A percentile compares a stretch with the other conserved stretches of the same genome.
Conservation (phyloP, 2,329 filamentous ascomycete genomes). For the Trichoderma guizhouense region DNA sequence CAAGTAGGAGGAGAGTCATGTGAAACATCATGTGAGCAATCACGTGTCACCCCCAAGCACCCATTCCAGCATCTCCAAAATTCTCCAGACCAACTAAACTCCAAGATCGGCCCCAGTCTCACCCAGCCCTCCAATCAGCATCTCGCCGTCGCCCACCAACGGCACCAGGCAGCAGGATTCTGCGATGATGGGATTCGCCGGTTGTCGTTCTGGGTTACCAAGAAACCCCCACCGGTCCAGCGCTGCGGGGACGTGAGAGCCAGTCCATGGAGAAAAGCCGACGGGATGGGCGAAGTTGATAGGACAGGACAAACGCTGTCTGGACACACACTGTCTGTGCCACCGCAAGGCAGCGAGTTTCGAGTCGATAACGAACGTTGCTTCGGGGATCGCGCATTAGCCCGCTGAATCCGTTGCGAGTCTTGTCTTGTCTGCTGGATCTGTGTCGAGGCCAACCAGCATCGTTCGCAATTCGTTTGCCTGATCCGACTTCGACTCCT, state of each 20-base stretch:
- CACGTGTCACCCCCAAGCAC: neutral
- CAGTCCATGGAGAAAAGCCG: neutral
- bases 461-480: neutral
- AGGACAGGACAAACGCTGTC: neutral
- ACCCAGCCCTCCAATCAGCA: slow-evolving; percentile 15
- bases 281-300: neutral
- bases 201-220: neutral
- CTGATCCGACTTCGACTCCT: neutral
- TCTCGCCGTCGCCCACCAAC: neutral
- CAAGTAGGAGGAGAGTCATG: neutral
- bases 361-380: slow-evolving; percentile 3
- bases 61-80: neutral
- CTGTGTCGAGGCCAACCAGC: neutral
- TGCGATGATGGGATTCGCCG: slow-evolving; percentile 2
- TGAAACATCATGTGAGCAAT: neutral
- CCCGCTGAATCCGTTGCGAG: neutral
- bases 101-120: slow-evolving; percentile 5
- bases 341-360: slow-evolving; percentile 16
- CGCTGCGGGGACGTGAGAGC: slow-evolving; percentile 9
- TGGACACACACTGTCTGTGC: slow-evolving; percentile 5
- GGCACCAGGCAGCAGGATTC: slow-evolving; percentile 20
- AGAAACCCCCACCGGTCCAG: neutral
- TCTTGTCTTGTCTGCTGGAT: neutral
- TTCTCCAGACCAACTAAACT: neutral
- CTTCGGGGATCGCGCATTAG: neutral